Conservation (phyloP, 768 basidiomycete species). For the Mycena alexandri region DNA sequence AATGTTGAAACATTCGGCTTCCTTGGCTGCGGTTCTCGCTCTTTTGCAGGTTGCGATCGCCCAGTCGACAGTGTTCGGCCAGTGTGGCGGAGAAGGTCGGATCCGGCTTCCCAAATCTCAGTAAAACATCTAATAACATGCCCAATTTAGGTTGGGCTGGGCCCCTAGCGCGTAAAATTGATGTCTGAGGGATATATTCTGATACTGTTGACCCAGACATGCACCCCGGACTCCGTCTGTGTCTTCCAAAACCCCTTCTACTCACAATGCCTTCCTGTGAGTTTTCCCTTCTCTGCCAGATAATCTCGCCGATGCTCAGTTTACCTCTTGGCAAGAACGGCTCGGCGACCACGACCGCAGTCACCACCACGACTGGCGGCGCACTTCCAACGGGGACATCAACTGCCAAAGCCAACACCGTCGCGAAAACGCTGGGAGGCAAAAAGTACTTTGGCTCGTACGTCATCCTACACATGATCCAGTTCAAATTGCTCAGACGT, state of each 20-base stretch:
- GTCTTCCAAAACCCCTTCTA: slow-evolving; percentile 21
- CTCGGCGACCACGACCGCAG: slow-evolving; percentile 4
- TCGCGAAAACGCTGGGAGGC: slow-evolving; percentile 51
- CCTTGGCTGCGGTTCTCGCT: slow-evolving; percentile 20
- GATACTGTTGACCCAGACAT: slow-evolving; percentile 17
- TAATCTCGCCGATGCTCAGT: neutral
- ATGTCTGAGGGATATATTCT: neutral
- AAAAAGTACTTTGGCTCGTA: slow-evolving; percentile 61
- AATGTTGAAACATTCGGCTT: slow-evolving; percentile 17
- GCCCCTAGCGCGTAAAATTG: slow-evolving; percentile 7
- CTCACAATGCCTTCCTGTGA: slow-evolving; percentile 31
- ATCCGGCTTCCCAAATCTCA: neutral
- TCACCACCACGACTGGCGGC: slow-evolving; percentile 21
- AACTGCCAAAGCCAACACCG: slow-evolving; percentile 47
- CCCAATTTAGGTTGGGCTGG: slow-evolving; percentile 27
- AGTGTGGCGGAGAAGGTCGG: slow-evolving; percentile 19
- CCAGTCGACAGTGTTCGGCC: slow-evolving; percentile 30
- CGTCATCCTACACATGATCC: slow-evolving; percentile 13
- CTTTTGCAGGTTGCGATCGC: slow-evolving; percentile 25
- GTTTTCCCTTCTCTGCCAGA: neutral
- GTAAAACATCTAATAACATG: too few species aligned
- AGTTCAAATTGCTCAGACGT: too few species aligned
- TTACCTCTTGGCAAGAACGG: neutral
- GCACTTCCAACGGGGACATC: slow-evolving; percentile 41
- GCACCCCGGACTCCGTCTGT: slow-evolving; percentile 12